phyloP scores from a whole-genome alignment of 108 stramenopile species.

The Nitzschia sp. region DNA sequence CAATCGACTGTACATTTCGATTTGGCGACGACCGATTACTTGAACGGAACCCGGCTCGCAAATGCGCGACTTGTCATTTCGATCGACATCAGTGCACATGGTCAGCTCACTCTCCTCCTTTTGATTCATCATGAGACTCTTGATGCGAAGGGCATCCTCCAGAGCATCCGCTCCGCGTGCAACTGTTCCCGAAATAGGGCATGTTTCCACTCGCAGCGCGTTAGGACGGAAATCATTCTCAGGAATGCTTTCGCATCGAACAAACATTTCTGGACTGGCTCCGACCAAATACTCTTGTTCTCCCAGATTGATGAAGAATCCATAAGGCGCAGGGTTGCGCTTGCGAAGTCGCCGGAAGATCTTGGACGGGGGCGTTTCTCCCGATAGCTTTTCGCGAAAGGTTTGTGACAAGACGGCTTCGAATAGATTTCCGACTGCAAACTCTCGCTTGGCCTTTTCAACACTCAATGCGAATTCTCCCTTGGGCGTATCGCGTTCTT shows the following conservation, averaged over 20 bases:
- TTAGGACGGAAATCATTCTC: conserved; percentile 81
- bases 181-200: conserved; percentile 99
- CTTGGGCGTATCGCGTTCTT: conserved; percentile 76
- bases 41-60: conserved; percentile 97
- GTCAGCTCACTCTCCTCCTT: conserved; percentile 98
- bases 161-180: conserved; percentile 96
- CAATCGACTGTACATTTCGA: conserved; percentile 97
- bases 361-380: conserved; percentile 70
- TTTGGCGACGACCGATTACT: conserved; percentile 97
- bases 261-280: conserved; percentile 99
- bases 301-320: conserved; percentile 95
- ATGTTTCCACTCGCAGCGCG: conserved; percentile 95
- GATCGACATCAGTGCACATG: conserved; percentile 99
- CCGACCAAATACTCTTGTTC: conserved; percentile 96
- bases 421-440: conserved; percentile 95
- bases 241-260: conserved; percentile 89
- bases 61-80: conserved; percentile 98
- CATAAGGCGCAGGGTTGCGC: conserved; percentile 96
- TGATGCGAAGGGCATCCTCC: conserved; percentile 93
- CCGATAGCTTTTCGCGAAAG: conserved; percentile 76
- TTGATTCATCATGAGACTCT: conserved; percentile 89
- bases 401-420: conserved; percentile 96
- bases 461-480: conserved; percentile 89
- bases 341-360: conserved; percentile 88
- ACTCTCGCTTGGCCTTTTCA: conserved; percentile 90